A percentile compares a stretch with the other conserved stretches of the same genome.
phyloP scores from a whole-genome alignment of 495 filamentous ascomycete genomes.

The Neurospora sp. region DNA sequence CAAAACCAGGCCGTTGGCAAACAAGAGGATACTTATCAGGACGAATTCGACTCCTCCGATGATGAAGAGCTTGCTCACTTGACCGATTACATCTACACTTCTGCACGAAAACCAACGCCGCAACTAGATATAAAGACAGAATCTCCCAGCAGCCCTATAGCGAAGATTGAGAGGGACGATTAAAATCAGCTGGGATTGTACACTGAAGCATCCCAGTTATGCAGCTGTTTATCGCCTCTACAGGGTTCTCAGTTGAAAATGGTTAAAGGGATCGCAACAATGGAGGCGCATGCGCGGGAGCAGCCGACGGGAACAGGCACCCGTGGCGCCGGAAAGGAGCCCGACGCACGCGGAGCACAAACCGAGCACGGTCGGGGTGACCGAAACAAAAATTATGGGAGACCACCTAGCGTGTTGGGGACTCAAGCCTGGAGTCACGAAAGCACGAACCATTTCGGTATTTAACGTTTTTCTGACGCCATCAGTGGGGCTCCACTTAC shows the following conservation, averaged over 20 bases:
- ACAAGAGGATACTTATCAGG: background rate
- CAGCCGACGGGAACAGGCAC: background rate
- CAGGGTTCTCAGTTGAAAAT: background rate
- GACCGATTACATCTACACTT: background rate
- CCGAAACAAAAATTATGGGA: background rate
- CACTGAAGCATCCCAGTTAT: background rate
- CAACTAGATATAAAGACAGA: background rate
- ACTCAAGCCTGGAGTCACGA: background rate
- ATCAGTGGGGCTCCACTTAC: background rate
- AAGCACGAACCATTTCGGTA: background rate
- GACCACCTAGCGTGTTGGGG: background rate
- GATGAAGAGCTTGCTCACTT: background rate
- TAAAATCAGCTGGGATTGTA: background rate
- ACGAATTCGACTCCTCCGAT: background rate
- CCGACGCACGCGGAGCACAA: background rate
- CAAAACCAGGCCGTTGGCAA: background rate
- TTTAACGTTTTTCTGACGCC: background rate
- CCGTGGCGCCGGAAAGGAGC: background rate
- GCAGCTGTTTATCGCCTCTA: background rate
- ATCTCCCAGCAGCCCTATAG: background rate
- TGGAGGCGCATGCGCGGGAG: background rate
- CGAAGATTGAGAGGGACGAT: background rate
- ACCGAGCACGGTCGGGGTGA: background rate
- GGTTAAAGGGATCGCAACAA: background rate
- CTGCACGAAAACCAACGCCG: background rate